A percentile compares a stretch with the other conserved stretches of the same genome.
Evolutionary conservation across 345 rosid genomes (phyloP).

Genomic region (Citrus australasica): DNA sequence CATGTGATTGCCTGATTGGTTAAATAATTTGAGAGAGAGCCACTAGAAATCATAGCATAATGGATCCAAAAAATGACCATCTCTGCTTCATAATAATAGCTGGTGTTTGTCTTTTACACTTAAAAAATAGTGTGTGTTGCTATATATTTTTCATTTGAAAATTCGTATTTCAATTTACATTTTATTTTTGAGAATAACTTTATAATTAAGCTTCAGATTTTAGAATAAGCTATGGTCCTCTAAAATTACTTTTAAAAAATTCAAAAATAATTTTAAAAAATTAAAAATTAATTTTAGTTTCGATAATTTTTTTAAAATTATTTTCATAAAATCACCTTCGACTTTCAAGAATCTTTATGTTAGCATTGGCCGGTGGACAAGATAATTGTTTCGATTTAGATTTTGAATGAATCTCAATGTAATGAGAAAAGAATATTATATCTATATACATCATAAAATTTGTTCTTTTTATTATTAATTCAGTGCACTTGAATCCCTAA

Average conservation of each 20-base stretch:
- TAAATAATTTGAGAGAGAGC: neutral
- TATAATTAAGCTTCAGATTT: neutral
- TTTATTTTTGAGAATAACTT: neutral
- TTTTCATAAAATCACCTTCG: too few relatives aligned
- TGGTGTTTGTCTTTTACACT: neutral
- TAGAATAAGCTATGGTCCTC: neutral
- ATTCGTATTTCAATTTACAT: neutral
- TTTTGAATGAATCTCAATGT: too few relatives aligned
- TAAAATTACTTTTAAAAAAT: too few relatives aligned
- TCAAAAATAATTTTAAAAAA: too few relatives aligned
- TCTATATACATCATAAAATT: too few relatives aligned
- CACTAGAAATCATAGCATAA: neutral
- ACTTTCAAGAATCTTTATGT: neutral
- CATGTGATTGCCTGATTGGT: constrained; percentile 13
- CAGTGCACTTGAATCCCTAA: too few relatives aligned
- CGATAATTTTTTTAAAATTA: too few relatives aligned
- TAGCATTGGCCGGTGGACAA: neutral
- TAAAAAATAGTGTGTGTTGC: neutral
- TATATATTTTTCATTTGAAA: neutral
- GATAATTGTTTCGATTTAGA: neutral
- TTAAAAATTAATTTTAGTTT: too few relatives aligned
- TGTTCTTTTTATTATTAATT: too few relatives aligned
- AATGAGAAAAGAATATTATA: too few relatives aligned
- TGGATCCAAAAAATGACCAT: constrained; percentile 4
- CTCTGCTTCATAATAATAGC: neutral